A percentile compares a stretch with the other conserved stretches of the same genome.
Evolutionary conservation across 352 stramenopile genomes (phyloP).

Genomic region (Pythium vanterpoolii): DNA sequence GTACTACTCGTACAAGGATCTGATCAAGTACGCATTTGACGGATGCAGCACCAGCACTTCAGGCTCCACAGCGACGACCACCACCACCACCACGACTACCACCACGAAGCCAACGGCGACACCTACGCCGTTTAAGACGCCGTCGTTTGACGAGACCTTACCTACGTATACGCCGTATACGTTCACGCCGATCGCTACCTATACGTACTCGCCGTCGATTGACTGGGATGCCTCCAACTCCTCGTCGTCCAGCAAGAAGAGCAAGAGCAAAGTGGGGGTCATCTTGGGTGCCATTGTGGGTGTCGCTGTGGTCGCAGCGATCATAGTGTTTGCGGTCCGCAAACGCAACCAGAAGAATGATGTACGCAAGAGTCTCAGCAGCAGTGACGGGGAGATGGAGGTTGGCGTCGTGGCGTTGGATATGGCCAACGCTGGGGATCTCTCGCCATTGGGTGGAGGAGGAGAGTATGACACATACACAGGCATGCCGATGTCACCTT

Average conservation of each 20-base stretch:
- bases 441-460: too few relatives aligned
- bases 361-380: too few relatives aligned
- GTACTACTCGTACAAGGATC: conserved; percentile 4
- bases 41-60: neutral
- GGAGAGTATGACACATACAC: too few relatives aligned
- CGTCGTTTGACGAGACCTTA: neutral
- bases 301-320: neutral
- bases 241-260: conserved; percentile 1
- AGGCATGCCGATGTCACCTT: too few relatives aligned
- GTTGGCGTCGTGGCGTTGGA: too few relatives aligned
- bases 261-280: neutral
- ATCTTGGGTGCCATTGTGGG: neutral
- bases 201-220: neutral
- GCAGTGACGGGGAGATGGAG: too few relatives aligned
- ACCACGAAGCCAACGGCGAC: neutral
- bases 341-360: too few relatives aligned
- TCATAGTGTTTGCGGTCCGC: too few relatives aligned
- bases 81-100: neutral
- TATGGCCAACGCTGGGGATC: too few relatives aligned
- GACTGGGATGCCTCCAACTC: conserved; percentile 1
- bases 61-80: neutral
- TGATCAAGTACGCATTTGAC: neutral
- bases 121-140: neutral
- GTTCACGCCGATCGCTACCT: conserved; percentile 2
- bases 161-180: neutral